phyloP scores from a whole-genome alignment of 2,329 filamentous ascomycete genomes.

The Ramichloridium luteum region DNA sequence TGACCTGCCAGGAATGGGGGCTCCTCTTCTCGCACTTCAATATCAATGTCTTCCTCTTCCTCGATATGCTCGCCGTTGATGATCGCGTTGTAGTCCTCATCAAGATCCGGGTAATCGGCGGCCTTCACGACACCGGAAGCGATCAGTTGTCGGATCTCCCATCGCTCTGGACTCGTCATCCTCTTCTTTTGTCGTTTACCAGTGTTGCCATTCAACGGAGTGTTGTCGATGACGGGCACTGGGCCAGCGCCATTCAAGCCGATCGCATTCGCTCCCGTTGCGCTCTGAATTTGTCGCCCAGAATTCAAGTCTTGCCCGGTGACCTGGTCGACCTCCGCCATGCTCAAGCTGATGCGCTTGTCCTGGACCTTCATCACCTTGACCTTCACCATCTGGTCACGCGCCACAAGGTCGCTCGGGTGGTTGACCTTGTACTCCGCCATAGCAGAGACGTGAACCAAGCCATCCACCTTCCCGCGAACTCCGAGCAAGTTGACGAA shows the following conservation, averaged over 20 bases:
- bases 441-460: conserved; percentile 89
- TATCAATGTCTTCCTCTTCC: conserved; percentile 91
- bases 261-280: conserved; percentile 83
- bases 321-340: conserved; percentile 93
- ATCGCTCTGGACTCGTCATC: conserved; percentile 90
- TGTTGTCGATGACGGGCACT: conserved; percentile 50
- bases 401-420: conserved; percentile 72
- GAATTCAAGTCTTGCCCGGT: conserved; percentile 75
- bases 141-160: conserved; percentile 95
- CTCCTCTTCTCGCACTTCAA: conserved; percentile 91
- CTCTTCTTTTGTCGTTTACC: conserved; percentile 64
- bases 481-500: conserved; percentile 90
- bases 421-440: conserved; percentile 79
- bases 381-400: conserved; percentile 76
- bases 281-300: conserved; percentile 61
- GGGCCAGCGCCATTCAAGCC: conserved; percentile 51
- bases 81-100: conserved; percentile 85
- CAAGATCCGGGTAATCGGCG: conserved; percentile 84
- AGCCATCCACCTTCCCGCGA: conserved; percentile 74
- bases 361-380: conserved; percentile 84
- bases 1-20: conserved; percentile 92
- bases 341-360: conserved; percentile 71
- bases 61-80: conserved; percentile 80
- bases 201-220: conserved; percentile 32
- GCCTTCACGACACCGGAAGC: conserved; percentile 88